Evolutionary conservation across 2,329 filamentous ascomycete species (phyloP).

Genomic region (Aspergillus japonicus): DNA sequence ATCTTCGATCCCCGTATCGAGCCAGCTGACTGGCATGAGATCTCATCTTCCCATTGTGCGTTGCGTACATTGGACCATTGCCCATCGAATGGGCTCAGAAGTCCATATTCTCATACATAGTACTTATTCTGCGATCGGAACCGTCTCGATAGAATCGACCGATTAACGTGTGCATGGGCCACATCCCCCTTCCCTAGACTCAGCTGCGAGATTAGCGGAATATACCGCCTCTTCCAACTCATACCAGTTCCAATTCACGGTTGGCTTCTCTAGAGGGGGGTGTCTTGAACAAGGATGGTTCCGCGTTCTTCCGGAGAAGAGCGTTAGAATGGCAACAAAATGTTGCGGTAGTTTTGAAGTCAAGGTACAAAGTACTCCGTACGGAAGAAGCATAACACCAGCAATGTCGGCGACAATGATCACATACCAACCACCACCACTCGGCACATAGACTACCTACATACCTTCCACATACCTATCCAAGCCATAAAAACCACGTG

Average conservation of each 20-base stretch:
- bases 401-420: too few relatives aligned
- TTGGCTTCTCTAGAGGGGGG: neutral
- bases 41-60: neutral
- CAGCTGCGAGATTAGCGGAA: neutral
- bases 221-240: neutral
- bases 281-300: neutral
- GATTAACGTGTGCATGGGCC: neutral
- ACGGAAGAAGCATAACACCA: too few relatives aligned
- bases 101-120: neutral
- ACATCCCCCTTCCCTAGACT: neutral
- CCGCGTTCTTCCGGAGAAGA: neutral
- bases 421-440: too few relatives aligned
- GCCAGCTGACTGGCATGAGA: neutral
- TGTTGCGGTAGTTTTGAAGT: too few relatives aligned
- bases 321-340: too few relatives aligned
- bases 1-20: constrained; percentile 1
- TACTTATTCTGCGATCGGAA: neutral
- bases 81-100: neutral
- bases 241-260: neutral
- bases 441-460: neutral
- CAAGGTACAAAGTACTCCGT: too few relatives aligned
- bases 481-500: neutral
- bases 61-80: neutral
- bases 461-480: neutral
- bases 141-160: neutral